Percentiles rank a stretch among this genome's conserved stretches.
phyloP scores from a whole-genome alignment of 495 filamentous ascomycete genomes.

The Xylaria flabelliformis region DNA sequence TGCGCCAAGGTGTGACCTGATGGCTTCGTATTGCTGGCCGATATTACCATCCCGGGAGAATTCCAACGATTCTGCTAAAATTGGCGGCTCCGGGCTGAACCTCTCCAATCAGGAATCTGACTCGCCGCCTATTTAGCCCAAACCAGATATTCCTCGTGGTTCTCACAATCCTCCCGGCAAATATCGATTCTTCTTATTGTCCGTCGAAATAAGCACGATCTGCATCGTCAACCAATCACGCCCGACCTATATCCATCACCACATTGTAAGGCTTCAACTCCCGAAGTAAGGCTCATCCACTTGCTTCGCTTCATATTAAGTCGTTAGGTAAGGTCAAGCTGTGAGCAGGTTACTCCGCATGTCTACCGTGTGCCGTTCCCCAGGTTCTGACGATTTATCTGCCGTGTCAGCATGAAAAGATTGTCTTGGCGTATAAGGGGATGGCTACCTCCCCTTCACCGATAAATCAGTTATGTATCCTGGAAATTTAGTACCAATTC shows the following conservation, averaged over 20 bases:
- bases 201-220: constrained; percentile 14
- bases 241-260: constrained; percentile 18
- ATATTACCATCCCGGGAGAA: constrained; percentile 25
- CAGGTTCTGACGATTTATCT: constrained; percentile 37
- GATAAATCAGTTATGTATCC: not conserved
- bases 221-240: constrained; percentile 18
- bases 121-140: constrained; percentile 21
- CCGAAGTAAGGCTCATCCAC: constrained; percentile 23
- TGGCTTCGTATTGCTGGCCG: constrained; percentile 18
- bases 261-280: constrained; percentile 28
- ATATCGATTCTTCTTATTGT: constrained; percentile 7
- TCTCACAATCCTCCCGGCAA: constrained; percentile 14
- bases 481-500: not conserved
- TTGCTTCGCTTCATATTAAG: constrained; percentile 15
- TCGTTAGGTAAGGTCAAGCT: constrained; percentile 14
- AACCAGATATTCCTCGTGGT: constrained; percentile 11
- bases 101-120: constrained; percentile 9
- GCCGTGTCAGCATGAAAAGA: constrained; percentile 31
- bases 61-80: not conserved
- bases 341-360: constrained; percentile 4
- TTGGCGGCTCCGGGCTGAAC: not conserved
- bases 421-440: constrained; percentile 34
- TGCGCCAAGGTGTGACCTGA: constrained; percentile 16
- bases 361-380: constrained; percentile 16
- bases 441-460: not conserved